These are phyloP conservation scores for Populus simonii DNA, from an alignment of 345 rosid genomes.

Conservation along the genomic window DNA sequence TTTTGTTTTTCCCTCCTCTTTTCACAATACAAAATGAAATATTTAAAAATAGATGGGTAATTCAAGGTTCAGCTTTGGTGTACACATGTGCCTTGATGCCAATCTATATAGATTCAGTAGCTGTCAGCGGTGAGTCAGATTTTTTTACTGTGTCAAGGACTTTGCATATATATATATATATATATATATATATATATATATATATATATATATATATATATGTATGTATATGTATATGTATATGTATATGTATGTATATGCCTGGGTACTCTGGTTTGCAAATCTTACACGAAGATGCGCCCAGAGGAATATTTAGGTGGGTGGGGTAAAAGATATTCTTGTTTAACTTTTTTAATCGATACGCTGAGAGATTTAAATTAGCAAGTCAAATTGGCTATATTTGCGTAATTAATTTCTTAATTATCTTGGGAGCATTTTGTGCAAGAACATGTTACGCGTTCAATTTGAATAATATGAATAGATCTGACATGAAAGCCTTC, in stretches of 20 bases:
- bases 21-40: neutral
- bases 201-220: too few relatives aligned
- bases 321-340: constrained; percentile 1
- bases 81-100: neutral
- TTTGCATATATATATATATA: too few relatives aligned
- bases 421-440: neutral
- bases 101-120: neutral
- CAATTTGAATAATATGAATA: neutral
- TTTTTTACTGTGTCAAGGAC: too few relatives aligned
- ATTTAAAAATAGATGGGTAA: neutral
- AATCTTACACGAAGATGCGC: constrained; percentile 18
- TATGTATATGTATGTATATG: too few relatives aligned
- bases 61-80: neutral
- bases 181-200: too few relatives aligned
- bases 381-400: neutral
- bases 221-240: too few relatives aligned
- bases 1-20: neutral
- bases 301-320: constrained; percentile 6
- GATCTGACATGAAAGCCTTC: neutral
- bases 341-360: neutral
- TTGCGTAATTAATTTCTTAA: neutral
- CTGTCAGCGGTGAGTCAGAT: neutral
- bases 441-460: neutral
- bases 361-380: neutral
- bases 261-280: neutral